Evolutionary conservation across 2,329 filamentous ascomycete genomes (phyloP), one percentile per base, ranked within the genome.

Genomic region (Reticulascus tulasneorum): DNA sequence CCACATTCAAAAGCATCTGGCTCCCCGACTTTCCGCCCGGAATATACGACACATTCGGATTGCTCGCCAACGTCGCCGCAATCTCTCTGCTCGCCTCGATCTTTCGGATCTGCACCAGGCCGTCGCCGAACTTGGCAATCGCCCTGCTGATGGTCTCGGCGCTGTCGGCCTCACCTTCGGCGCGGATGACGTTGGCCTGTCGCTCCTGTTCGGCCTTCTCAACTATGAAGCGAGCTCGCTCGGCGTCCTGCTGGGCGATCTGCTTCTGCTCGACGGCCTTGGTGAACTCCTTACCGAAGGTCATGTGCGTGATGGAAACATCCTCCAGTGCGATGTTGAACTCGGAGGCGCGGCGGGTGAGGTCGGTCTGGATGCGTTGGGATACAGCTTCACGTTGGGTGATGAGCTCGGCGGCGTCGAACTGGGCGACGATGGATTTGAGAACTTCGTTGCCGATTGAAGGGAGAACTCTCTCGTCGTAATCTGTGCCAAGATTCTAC

Each of bases 271-370:
- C 93, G 55, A 98, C 93, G 48, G 93, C 93, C 66, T 87, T 86
- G 44, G 93, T 98, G 75, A 98, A 98, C 68, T 98, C 93, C 66
- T 91, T 91, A 52, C 93, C 93, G 62, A 98, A 98, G 35, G 93
- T 98, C 93, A 98, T 98, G 77, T 98, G 93, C 44, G 93, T 98
- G 66, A 98, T 98, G 59, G 88, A 94, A 42, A 98, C 93, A 59
- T 98, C 93, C 69, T 98, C 93, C 35, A 98, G 86, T 19, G 89
- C 88, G 59, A 98, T 98, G 75, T 98, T 95, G 81, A 98, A 98
- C 66, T 98, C 93, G 56, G 83, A 72, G 30, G 93, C 93, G 55
- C 93, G 90, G 71, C 85, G 89, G 59, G 93, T 83, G 32, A 98
- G 81, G 62, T 98, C 93, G 52, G 77, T 76, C 44, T 87, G 89